Conservation (phyloP, 2,329 filamentous ascomycete species). For the Colletotrichum lupini region DNA sequence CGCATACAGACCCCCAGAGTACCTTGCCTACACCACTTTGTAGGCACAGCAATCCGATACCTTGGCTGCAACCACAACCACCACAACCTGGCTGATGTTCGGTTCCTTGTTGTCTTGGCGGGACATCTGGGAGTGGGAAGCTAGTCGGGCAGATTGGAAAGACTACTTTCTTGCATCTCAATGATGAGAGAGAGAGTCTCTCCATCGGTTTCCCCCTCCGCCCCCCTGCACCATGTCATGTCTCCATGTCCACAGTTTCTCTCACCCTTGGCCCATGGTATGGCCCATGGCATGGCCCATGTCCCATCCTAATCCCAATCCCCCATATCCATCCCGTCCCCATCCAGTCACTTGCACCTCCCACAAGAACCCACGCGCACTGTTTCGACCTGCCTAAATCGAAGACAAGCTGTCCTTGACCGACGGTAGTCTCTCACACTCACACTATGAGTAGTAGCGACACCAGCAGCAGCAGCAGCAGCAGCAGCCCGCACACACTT, state of each 20-base stretch:
- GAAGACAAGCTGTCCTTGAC: conserved; percentile 22
- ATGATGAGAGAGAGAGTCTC: background rate
- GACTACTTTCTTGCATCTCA: background rate
- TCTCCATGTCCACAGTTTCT: too few relatives aligned
- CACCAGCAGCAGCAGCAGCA: too few relatives aligned
- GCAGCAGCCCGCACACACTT: too few relatives aligned
- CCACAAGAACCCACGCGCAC: conserved; percentile 5
- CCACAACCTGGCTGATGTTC: background rate
- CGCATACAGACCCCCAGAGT: background rate
- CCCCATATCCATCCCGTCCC: background rate
- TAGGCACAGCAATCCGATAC: background rate
- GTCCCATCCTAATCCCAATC: background rate
- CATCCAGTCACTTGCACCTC: background rate
- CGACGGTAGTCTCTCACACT: background rate
- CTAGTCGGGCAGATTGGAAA: background rate
- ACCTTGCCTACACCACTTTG: too few relatives aligned
- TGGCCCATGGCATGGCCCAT: background rate
- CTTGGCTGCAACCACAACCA: too few relatives aligned
- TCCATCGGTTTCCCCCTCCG: too few relatives aligned
- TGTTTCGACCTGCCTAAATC: conserved; percentile 30
- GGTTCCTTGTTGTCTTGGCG: background rate
- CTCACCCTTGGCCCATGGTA: too few relatives aligned
- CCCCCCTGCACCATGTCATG: too few relatives aligned
- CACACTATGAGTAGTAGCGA: too few relatives aligned
- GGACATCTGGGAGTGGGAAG: background rate